phyloP scores from a whole-genome alignment of 1,284 basidiomycete genomes.

The Phellopilus nigrolimitatus region DNA sequence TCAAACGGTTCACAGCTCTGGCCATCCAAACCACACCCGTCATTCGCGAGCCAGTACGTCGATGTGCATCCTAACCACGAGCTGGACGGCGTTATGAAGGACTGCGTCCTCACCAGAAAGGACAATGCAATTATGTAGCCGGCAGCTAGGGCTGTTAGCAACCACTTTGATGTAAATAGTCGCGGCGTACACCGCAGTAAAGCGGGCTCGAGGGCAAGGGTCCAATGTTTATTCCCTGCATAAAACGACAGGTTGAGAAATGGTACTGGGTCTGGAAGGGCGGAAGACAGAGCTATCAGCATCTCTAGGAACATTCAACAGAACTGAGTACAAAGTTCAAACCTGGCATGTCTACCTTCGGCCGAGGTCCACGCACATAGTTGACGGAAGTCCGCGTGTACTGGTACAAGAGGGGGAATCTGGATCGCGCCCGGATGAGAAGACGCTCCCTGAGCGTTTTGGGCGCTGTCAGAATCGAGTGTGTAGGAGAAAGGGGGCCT shows the following conservation, averaged over 20 bases:
- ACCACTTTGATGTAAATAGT: slow-evolving; percentile 45
- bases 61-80: slow-evolving; percentile 66
- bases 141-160: slow-evolving; percentile 50
- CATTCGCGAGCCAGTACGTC: slow-evolving; percentile 64
- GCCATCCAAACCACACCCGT: slow-evolving; percentile 78
- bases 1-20: slow-evolving; percentile 62
- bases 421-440: background rate
- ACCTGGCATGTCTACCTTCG: slow-evolving; percentile 56
- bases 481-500: slow-evolving; percentile 1
- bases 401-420: slow-evolving; percentile 22
- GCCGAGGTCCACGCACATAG: slow-evolving; percentile 54
- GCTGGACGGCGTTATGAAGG: slow-evolving; percentile 58
- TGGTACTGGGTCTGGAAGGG: slow-evolving; percentile 45
- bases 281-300: slow-evolving; percentile 7
- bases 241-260: slow-evolving; percentile 43
- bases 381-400: slow-evolving; percentile 25
- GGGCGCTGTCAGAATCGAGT: background rate
- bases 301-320: background rate
- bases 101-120: slow-evolving; percentile 69
- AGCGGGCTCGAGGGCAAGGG: slow-evolving; percentile 48
- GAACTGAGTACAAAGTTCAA: slow-evolving; percentile 24
- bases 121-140: slow-evolving; percentile 70
- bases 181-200: slow-evolving; percentile 47
- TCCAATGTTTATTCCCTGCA: slow-evolving; percentile 33
- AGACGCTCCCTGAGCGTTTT: slow-evolving; percentile 9